These are phyloP conservation scores for sunflower (Helianthus annuus) DNA, from an alignment of 129 eudicot genomes.

Conservation along the genomic window HanXRQr2.0-SUNRISE NC_035438.2:29398629-29399128, in stretches of 20 bases:
- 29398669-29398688: slow-evolving; percentile 91
- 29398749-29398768: background rate
- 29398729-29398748: slow-evolving; percentile 11
- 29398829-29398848: slow-evolving; percentile 94
- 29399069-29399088: slow-evolving; percentile 60
- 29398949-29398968: background rate
- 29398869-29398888: slow-evolving; percentile 98
- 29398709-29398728: slow-evolving; percentile 98
- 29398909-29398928: background rate
- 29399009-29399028: slow-evolving; percentile 92
- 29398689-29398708: slow-evolving; percentile 96
- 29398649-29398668: slow-evolving; percentile 88
- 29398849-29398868: slow-evolving; percentile 93
- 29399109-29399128: background rate
- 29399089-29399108: background rate
- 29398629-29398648: slow-evolving; percentile 96
- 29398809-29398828: slow-evolving; percentile 97
- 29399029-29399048: slow-evolving; percentile 96
- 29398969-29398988: slow-evolving; percentile 71
- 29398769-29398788: background rate
- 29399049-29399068: slow-evolving; percentile 90
- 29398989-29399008: slow-evolving; percentile 90
- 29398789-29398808: slow-evolving; percentile 76
- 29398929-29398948: background rate
- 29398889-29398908: slow-evolving; percentile 70